A percentile compares a stretch with the other conserved stretches of the same genome.
Conservation (phyloP, 805 yeast species). For the Ogataea zsoltii region DNA sequence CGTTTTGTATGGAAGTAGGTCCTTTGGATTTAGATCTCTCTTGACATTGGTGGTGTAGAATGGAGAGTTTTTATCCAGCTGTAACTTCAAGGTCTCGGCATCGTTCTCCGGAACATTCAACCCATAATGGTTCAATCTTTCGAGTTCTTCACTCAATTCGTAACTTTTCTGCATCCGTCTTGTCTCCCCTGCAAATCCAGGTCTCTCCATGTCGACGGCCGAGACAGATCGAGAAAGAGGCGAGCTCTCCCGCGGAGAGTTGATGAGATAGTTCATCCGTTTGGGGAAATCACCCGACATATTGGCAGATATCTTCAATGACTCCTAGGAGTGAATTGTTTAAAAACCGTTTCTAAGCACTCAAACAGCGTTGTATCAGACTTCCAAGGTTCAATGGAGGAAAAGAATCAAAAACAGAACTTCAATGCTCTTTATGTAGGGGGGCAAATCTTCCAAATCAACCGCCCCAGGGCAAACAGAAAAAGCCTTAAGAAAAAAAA, state of each 20-base stretch:
- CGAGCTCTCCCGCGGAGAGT: constrained; percentile 27
- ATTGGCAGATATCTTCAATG: background rate
- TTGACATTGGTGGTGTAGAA: constrained; percentile 26
- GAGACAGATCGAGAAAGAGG: constrained; percentile 30
- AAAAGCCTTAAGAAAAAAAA: background rate
- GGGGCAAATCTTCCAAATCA: background rate
- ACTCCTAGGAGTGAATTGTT: background rate
- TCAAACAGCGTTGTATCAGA: too few species aligned
- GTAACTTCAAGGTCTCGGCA: constrained; percentile 28
- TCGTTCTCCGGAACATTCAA: constrained; percentile 62
- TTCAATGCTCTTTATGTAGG: background rate
- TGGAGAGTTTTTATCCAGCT: constrained; percentile 22
- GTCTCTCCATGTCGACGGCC: constrained; percentile 18
- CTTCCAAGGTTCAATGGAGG: too few species aligned
- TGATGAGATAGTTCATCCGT: constrained; percentile 13
- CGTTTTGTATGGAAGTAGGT: constrained; percentile 65
- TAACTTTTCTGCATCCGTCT: constrained; percentile 4
- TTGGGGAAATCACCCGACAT: constrained; percentile 12
- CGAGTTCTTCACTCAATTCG: constrained; percentile 21
- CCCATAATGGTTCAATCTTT: constrained; percentile 35
- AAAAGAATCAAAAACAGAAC: too few species aligned
- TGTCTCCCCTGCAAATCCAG: constrained; percentile 11
- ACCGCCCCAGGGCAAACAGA: background rate
- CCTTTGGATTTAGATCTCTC: constrained; percentile 25
- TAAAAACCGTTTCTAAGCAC: background rate